Evolutionary conservation across 2,329 filamentous ascomycete genomes (phyloP), one percentile per base, ranked within the genome.

Genomic region (Paracorniculantispora psalliotae): DNA sequence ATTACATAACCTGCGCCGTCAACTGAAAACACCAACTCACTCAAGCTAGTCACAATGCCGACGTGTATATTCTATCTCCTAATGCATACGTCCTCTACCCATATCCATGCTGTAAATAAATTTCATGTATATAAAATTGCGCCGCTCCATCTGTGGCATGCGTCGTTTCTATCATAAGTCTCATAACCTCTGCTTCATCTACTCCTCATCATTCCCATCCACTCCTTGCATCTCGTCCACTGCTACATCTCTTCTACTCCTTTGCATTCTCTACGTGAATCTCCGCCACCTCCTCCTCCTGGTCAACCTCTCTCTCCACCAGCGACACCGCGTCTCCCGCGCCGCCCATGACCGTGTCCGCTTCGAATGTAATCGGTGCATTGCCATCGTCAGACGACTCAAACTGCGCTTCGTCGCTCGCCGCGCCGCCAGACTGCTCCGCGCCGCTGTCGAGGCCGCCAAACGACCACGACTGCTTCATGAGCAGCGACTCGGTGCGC

Each of bases 391-490:
- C 74, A 21, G 73, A 74, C 7, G 73, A 75, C 60, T 75, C 72
- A 30, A 73, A 69, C 61, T 79, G 77, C 6, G 70, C 77, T 39
- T 74, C 75, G 52, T 80, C 77, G 64, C 76, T 79, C 6, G 68
- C 73, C 61, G 71, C 71, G 43, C 76, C 76, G 51, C 66, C 71
- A 41, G 69, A 69, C 30, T 66, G 68, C n/a, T 68, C 64, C 2
- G 67, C 66, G 10, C 68, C 68, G 48, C 64, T 65, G 7, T 67
- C 63, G 37, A 80, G 66, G 21, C 66, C 68, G 39, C 69, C 69
- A 62, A 84, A 84, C 62, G 67, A 79, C 81, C 81, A 84, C 35
- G 66, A 63, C 60, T 76, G 71, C 23, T 67, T 67, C 61, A 75
- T 67, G 54, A 74, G 61, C n/a, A n/a, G n/a, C 17, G 72, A 69